Evolutionary conservation across 2,329 filamentous ascomycete species (phyloP).

Genomic region (Colletotrichum lentis): DNA sequence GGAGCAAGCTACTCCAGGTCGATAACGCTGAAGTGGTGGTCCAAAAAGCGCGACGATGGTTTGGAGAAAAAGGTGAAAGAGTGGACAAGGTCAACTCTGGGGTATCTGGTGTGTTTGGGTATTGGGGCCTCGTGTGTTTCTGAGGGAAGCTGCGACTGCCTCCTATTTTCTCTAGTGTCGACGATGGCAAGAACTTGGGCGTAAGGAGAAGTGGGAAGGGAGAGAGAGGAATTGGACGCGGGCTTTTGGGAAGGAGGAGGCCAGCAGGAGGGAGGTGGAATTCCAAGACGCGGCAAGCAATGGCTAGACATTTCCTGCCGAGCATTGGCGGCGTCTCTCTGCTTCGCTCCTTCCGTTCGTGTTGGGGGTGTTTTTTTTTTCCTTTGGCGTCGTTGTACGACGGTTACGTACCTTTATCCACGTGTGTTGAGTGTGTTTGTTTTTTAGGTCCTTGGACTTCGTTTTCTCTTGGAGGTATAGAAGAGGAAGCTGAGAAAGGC

Average conservation of each 20-base stretch:
- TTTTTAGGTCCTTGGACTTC: slow-evolving; percentile 14
- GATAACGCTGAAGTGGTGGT: slow-evolving; percentile 34
- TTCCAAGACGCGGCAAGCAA: slow-evolving; percentile 25
- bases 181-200: slow-evolving; percentile 24
- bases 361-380: neutral
- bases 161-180: slow-evolving; percentile 12
- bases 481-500: slow-evolving; percentile 42
- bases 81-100: neutral
- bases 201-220: slow-evolving; percentile 41
- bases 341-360: slow-evolving; percentile 11
- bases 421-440: slow-evolving; percentile 11
- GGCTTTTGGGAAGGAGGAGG: slow-evolving; percentile 41
- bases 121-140: slow-evolving; percentile 28
- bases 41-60: slow-evolving; percentile 28
- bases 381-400: slow-evolving; percentile 17
- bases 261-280: slow-evolving; percentile 42
- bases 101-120: slow-evolving; percentile 2
- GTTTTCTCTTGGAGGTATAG: neutral
- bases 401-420: slow-evolving; percentile 30
- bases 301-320: slow-evolving; percentile 27
- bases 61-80: slow-evolving; percentile 1
- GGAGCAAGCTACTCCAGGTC: slow-evolving; percentile 25
- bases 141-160: slow-evolving; percentile 18
- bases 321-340: slow-evolving; percentile 28
- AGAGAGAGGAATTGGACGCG: slow-evolving; percentile 42